Evolutionary conservation across 768 basidiomycete genomes (phyloP).

Genomic region (Cubamyces sp.): DNA sequence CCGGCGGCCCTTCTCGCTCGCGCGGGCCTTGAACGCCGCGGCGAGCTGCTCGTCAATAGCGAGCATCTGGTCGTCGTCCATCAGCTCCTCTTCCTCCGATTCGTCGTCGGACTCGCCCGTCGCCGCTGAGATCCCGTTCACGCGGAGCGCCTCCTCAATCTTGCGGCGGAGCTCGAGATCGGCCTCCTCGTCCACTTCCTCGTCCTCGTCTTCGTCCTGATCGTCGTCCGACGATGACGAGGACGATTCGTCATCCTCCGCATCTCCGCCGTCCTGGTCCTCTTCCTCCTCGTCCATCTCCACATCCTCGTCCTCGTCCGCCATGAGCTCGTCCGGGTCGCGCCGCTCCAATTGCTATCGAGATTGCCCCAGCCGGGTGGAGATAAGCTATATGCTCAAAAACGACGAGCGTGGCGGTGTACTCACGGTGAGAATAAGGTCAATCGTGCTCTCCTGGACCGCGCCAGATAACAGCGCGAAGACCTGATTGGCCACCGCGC

Average conservation of each 20-base stretch:
- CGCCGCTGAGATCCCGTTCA: constrained; percentile 59
- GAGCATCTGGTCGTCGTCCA: constrained; percentile 99
- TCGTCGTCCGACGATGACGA: constrained; percentile 37
- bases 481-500: constrained; percentile 77
- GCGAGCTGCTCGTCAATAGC: constrained; percentile 92
- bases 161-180: constrained; percentile 70
- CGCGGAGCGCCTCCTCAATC: constrained; percentile 63
- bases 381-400: constrained; percentile 18
- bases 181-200: constrained; percentile 50
- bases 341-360: constrained; percentile 82
- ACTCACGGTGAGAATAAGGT: constrained; percentile 81
- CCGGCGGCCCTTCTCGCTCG: constrained; percentile 59
- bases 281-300: constrained; percentile 36
- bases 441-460: constrained; percentile 70
- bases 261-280: constrained; percentile 35
- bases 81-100: constrained; percentile 67
- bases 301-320: constrained; percentile 38
- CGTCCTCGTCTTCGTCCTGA: constrained; percentile 41
- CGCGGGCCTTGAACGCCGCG: constrained; percentile 76
- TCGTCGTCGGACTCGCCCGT: constrained; percentile 61
- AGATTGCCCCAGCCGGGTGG: not conserved
- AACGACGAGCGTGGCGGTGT: not conserved
- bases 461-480: constrained; percentile 74
- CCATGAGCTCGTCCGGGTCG: constrained; percentile 57
- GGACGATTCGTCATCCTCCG: constrained; percentile 32